These are phyloP conservation scores for Aspergillus sclerotialis DNA, from an alignment of 2,329 filamentous ascomycete genomes.

Conservation along the genomic window DNA sequence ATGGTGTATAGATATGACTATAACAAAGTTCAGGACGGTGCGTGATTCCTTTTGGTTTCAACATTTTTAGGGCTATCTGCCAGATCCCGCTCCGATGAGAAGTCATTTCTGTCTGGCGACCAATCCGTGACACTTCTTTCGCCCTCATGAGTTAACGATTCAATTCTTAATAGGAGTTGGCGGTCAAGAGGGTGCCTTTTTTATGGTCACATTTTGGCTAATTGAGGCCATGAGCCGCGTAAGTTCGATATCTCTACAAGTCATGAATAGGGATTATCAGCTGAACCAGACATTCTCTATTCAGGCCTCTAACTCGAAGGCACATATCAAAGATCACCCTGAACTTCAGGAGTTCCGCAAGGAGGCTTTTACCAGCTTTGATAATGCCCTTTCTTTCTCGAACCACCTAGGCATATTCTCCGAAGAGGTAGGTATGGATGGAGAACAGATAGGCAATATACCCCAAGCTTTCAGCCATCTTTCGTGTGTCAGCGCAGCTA, in stretches of 20 bases:
- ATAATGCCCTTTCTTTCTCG: constrained; percentile 66
- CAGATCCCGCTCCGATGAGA: too few species aligned
- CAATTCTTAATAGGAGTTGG: constrained; percentile 51
- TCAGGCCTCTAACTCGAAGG: constrained; percentile 2
- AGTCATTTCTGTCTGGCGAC: too few species aligned
- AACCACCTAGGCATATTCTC: constrained; percentile 70
- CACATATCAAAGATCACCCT: constrained; percentile 8
- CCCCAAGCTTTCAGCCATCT: constrained; percentile 70
- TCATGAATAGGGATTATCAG: background rate
- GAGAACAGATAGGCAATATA: constrained; percentile 71
- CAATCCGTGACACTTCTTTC: too few species aligned
- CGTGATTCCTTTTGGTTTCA: constrained; percentile 11
- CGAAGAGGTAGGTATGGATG: constrained; percentile 64
- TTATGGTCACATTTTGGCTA: constrained; percentile 74
- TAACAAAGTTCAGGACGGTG: constrained; percentile 59
- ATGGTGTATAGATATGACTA: constrained; percentile 68
- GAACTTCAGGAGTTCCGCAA: constrained; percentile 14
- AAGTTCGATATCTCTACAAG: constrained; percentile 22
- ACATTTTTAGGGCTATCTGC: too few species aligned
- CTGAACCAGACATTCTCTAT: background rate
- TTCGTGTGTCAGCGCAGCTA: constrained; percentile 65
- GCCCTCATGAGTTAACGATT: background rate
- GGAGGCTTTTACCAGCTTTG: constrained; percentile 58
- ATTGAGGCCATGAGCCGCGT: constrained; percentile 67
- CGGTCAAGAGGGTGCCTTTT: constrained; percentile 66